Evolutionary conservation across 2,329 filamentous ascomycete genomes (phyloP), one percentile per base, ranked within the genome.

Genomic region (Fusarium domesticum): DNA sequence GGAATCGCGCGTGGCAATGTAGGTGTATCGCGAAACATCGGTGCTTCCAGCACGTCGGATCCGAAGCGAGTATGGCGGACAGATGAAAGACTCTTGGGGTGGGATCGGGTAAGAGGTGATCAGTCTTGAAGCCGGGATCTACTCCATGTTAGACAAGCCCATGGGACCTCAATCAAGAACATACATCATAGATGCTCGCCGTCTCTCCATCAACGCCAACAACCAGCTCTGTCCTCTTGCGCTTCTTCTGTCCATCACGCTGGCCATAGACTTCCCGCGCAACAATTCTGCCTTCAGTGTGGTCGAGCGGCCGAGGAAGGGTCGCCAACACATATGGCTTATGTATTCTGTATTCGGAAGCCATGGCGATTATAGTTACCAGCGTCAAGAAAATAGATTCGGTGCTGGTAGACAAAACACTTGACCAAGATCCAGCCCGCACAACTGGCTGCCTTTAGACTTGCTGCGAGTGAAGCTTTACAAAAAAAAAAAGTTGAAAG

Each of bases 51-150:
- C 63, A 35, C 69, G 69, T 54, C 78, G 73, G 50, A 74, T 69
- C 53, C 79, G 73, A 33, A 83, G 63, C 14, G 82, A 85, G 62
- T 73, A 76, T 16, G 81, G 76, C 7, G 81, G 65, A 63, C 81
- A 84, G 42, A 80, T 80, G 61, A 85, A 83, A 39, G 72, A 74
- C 41, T 82, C 77, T 62, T 84, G 80, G 2, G 82, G 83, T 18
- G 82, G 78, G 48, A 85, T 76, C 17, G 82, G 81, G 61, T 85
- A 85, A 2, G 82, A 85, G 6, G 81, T 84, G 56, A 85, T 74
- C 49, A 84, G 69, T 48, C 77, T 73, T 6, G 81, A 78, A 4
- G 79, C 76, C 4, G 80, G 73, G 35, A 84, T 72, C 82, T 85
- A 51, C 45, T 20, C 47, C 19, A 14, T 35, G 48, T 40, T 52